A percentile compares a stretch with the other conserved stretches of the same genome.
These are phyloP conservation scores for Kodamaea sp. DNA, from an alignment of 1,139 yeast genomes.

Conservation along the genomic window DNA sequence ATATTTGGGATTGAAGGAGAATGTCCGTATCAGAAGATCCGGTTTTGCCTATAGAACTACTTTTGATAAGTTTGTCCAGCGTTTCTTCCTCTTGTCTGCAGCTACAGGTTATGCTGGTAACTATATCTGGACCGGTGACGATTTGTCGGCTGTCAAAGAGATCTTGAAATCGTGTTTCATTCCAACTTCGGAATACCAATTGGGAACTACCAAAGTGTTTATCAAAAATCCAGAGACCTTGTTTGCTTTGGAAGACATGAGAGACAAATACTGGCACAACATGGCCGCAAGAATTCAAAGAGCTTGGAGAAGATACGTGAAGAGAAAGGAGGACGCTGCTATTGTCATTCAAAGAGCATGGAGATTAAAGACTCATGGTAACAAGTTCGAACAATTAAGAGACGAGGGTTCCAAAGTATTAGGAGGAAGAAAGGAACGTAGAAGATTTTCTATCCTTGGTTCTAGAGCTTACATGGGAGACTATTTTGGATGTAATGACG, in stretches of 20 bases:
- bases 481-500: slow-evolving; percentile 80
- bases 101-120: slow-evolving; percentile 98
- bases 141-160: slow-evolving; percentile 74
- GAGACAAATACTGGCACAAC: slow-evolving; percentile 97
- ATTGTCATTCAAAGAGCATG: slow-evolving; percentile 80
- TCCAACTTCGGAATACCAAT: slow-evolving; percentile 79
- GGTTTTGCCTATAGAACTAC: slow-evolving; percentile 98
- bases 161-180: slow-evolving; percentile 80
- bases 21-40: slow-evolving; percentile 96
- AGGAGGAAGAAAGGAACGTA: slow-evolving; percentile 82
- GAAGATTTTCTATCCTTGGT: slow-evolving; percentile 84
- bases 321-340: slow-evolving; percentile 86
- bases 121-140: slow-evolving; percentile 91
- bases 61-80: slow-evolving; percentile 94
- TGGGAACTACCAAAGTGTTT: slow-evolving; percentile 93
- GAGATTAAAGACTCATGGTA: slow-evolving; percentile 79
- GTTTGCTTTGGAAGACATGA: slow-evolving; percentile 92
- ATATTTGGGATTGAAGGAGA: slow-evolving; percentile 93
- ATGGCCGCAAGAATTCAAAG: slow-evolving; percentile 98
- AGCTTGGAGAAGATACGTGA: slow-evolving; percentile 88
- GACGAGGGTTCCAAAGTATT: slow-evolving; percentile 76
- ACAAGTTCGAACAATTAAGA: slow-evolving; percentile 77
- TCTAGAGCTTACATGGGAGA: slow-evolving; percentile 94
- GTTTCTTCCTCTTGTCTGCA: slow-evolving; percentile 86
- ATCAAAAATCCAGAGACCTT: slow-evolving; percentile 96